Evolutionary conservation across 2,329 filamentous ascomycete genomes (phyloP).

Genomic region (Nigrograna mackinnonii): DNA sequence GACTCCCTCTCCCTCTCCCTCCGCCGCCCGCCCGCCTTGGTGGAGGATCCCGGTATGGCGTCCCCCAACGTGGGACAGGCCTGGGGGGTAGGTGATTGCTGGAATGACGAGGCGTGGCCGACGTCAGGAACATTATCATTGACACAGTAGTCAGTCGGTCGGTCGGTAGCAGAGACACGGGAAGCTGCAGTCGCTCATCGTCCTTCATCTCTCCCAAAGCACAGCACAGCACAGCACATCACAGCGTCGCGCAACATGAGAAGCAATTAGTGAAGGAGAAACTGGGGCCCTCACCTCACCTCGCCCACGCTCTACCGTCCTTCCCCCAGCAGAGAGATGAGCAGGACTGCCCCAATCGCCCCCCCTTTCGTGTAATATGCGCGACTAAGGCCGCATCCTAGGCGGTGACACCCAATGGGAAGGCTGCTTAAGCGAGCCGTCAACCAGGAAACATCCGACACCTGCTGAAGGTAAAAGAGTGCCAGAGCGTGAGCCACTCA

Average conservation of each 20-base stretch:
- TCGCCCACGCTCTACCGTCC: not conserved
- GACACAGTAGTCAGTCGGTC: constrained; percentile 3
- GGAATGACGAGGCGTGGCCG: constrained; percentile 1
- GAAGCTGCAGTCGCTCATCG: no score
- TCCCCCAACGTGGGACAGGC: constrained; percentile 21
- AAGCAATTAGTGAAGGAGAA: no score
- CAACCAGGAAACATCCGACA: constrained; percentile 10
- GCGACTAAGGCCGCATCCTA: constrained; percentile 14
- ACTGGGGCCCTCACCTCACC: constrained; percentile 2
- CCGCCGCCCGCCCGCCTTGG: constrained; percentile 18
- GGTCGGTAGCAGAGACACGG: constrained; percentile 11
- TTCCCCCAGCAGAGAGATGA: constrained; percentile 5
- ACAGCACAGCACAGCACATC: no score
- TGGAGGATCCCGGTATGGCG: constrained; percentile 26
- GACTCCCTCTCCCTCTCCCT: no score
- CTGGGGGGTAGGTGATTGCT: constrained; percentile 3
- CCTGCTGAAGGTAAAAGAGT: not conserved
- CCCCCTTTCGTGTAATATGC: constrained; percentile 12
- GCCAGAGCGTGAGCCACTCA: no score
- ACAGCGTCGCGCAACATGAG: no score
- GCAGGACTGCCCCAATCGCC: constrained; percentile 8
- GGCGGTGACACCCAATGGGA: constrained; percentile 22
- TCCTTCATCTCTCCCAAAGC: constrained; percentile 19
- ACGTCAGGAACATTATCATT: no score
- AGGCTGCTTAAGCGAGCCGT: constrained; percentile 23